Base-by-base conservation (phyloP, 306 rosid genomes). In the Aeschynomene evenia region DNA sequence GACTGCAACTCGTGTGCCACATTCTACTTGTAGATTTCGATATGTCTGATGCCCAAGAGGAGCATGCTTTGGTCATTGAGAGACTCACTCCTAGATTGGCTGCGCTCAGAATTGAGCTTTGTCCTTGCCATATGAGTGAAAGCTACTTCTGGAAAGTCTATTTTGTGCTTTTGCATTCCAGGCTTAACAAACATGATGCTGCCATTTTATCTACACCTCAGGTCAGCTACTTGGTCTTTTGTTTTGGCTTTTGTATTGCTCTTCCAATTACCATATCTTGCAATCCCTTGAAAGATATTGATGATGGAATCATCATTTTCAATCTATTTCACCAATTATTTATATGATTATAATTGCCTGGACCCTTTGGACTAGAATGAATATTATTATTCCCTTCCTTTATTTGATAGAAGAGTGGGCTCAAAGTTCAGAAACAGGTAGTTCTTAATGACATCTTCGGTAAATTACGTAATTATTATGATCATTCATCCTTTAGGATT, bases 111-210 rank as follows among this genome's bases (percentile, higher is more conserved):
- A 77, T 87, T 68, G 99, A 94, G 77, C 88, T 94, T 9, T 94
- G 96, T 62, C 97, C 99, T 62, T 91, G 91, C 79, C 97, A 87
- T 84, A 91, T 94, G 99, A 94, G 91, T 37, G 84, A 88, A 73
- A 80, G 90, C 73, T 94, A 88, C 87, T 94, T 94, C 81, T 94
- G 98, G 98, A 88, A 90, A 80, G 98, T 94, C 28, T 94, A 94
- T 73, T 94, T 94, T 29, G 98, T 94, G 53, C 97, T 94, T 76
- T 76, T 94, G 81, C 96, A 90, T 80, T 89, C 99, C 7, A 83
- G 99, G 77, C 92, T 94, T 18, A 83, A 84, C 60, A 94, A 94
- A 60, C 89, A 78, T 45, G 99, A 94, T 48, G 88, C 99, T 0
- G 97, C 72, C 73, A 24, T 82, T 78, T 85, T 94, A 79, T 91